phyloP scores from a whole-genome alignment of 108 stramenopile species.

The Aurantiochytrium sp. region DNA sequence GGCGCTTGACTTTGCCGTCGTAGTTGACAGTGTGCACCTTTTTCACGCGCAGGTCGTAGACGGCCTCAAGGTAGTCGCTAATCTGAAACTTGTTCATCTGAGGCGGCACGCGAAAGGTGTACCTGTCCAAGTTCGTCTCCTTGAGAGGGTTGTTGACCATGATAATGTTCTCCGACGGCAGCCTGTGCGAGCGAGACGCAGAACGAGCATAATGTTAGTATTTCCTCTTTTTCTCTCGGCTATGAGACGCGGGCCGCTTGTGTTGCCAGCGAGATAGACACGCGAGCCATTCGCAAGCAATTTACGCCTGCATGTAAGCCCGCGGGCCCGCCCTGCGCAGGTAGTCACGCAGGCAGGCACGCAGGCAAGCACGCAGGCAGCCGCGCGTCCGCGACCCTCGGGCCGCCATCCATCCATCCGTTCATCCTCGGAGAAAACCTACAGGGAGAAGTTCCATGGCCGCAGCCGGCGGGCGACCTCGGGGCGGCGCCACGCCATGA shows the following conservation, averaged over 20 bases:
- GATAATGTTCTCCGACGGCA: background rate
- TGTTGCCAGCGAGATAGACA: no score
- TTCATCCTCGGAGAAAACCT: background rate
- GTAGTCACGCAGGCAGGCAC: no score
- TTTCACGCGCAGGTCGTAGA: background rate
- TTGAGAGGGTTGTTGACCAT: background rate
- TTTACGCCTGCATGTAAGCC: no score
- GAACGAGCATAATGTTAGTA: no score
- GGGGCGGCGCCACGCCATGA: background rate
- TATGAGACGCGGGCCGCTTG: no score
- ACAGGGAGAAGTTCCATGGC: background rate
- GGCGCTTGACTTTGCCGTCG: background rate
- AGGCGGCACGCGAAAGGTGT: background rate
- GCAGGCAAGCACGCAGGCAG: no score
- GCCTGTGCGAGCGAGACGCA: background rate
- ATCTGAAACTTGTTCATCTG: conserved; percentile 14
- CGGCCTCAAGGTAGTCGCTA: background rate
- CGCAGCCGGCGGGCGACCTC: background rate
- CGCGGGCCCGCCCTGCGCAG: no score
- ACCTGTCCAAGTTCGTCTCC: background rate
- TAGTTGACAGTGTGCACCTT: background rate
- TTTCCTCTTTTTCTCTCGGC: no score
- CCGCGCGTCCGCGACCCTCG: no score
- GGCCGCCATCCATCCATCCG: no score
- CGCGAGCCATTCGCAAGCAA: no score